These are phyloP conservation scores for Wickerhamomyces hampshirensis DNA, from an alignment of 805 yeast species.

Conservation along the genomic window DNA sequence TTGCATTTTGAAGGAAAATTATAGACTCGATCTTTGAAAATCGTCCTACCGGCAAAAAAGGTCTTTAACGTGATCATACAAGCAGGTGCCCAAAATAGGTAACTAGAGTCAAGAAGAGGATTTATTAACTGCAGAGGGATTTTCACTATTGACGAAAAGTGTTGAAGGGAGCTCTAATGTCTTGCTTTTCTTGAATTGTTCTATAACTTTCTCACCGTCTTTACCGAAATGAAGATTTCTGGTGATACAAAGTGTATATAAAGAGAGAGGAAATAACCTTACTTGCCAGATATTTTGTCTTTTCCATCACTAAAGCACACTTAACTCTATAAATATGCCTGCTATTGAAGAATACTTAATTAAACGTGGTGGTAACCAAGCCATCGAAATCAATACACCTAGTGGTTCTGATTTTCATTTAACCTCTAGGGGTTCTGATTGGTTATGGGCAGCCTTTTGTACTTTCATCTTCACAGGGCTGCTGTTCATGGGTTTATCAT, in stretches of 20 bases:
- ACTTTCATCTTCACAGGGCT: constrained; percentile 24
- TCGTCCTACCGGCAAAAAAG: too few species aligned
- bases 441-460: constrained; percentile 62
- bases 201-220: background rate
- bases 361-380: constrained; percentile 29
- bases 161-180: background rate
- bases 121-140: too few species aligned
- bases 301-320: background rate
- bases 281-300: background rate
- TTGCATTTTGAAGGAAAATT: too few species aligned
- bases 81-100: too few species aligned
- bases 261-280: background rate
- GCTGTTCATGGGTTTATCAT: too few species aligned
- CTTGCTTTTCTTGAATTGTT: background rate
- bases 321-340: too few species aligned
- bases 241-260: background rate
- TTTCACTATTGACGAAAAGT: too few species aligned
- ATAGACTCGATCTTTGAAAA: too few species aligned
- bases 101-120: too few species aligned
- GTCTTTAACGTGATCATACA: too few species aligned
- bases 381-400: constrained; percentile 15
- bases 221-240: background rate
- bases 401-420: constrained; percentile 43
- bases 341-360: constrained; percentile 24
- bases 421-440: constrained; percentile 55